Base-by-base conservation (phyloP, 108 stramenopile genomes). In the Tribonema minus region DNA sequence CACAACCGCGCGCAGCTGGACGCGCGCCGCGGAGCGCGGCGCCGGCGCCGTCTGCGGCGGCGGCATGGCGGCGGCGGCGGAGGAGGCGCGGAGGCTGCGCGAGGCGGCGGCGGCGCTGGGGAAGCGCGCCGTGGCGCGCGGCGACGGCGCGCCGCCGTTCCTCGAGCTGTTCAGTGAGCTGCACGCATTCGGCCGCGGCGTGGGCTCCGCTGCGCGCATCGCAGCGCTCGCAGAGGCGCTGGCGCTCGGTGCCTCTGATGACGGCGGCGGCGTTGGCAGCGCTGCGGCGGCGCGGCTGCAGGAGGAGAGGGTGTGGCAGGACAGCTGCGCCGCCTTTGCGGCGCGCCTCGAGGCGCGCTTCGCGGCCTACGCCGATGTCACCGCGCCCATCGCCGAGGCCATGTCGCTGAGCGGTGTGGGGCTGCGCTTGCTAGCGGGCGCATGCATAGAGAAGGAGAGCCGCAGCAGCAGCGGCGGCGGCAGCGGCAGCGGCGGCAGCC, bases 361-460 rank as follows among this genome's bases (percentile, higher is more conserved):
- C 67, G 70, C 71, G 34, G 83, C 84, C 37, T 95, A 92, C 63
- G 89, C 90, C 30, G 95, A 95, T 65, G 88, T 95, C 3, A 88
- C 87, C 27, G 76, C 85, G 4, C 89, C 89, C 20, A 86, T 91
- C 35, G 54, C 87, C 29, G 88, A 85, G 37, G 88, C 91, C 3
- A 81, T 94, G 64, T 67, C 85, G 60, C 71, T 85, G 39, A 87
- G 92, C 6, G 88, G 91, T 34, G 67, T 86, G 68, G 89, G 93
- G 71, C 54, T 90, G 78, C 62, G 89, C 32, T 68, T 84, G 23
- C 65, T 90, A 27, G 78, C 74, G 1, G 35, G 73, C 4, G 35
- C 68, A 28, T 64, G 64, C 31, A n/a, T n/a, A n/a, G n/a, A n/a
- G n/a, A n/a, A n/a, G n/a, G n/a, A n/a, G n/a, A n/a, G n/a, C n/a